A percentile compares a stretch with the other conserved stretches of the same genome.
Conservation (phyloP, 306 rosid genomes). For the Medicago arabica region DNA sequence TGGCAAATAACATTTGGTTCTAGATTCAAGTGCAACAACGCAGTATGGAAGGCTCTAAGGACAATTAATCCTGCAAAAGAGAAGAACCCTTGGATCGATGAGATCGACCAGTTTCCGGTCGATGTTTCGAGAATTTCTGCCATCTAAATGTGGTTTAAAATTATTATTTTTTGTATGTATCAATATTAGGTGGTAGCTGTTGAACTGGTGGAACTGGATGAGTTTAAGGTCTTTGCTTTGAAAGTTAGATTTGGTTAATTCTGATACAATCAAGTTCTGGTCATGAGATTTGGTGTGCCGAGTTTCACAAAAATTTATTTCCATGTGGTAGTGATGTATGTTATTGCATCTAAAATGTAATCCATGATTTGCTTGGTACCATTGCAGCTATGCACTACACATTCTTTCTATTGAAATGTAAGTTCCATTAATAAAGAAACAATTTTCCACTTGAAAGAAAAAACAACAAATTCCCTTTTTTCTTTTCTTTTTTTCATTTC, state of each 20-base stretch:
- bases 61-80: conserved; percentile 73
- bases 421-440: background rate
- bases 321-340: background rate
- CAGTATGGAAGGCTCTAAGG: conserved; percentile 85
- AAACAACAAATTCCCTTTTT: too few species aligned
- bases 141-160: conserved; percentile 37
- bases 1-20: conserved; percentile 94
- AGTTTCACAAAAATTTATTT: conserved; percentile 4
- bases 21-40: conserved; percentile 89
- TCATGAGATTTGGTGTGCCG: conserved; percentile 20
- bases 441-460: too few species aligned
- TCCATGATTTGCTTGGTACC: conserved; percentile 21
- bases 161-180: background rate
- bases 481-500: too few species aligned
- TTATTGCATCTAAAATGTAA: conserved; percentile 19
- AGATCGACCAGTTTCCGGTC: conserved; percentile 69
- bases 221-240: background rate
- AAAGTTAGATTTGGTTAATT: conserved; percentile 19
- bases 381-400: conserved; percentile 20
- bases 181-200: conserved; percentile 24
- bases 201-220: conserved; percentile 11
- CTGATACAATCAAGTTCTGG: conserved; percentile 5
- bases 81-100: conserved; percentile 81
- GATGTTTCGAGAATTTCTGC: conserved; percentile 71
- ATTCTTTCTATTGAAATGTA: conserved; percentile 33